A percentile compares a stretch with the other conserved stretches of the same genome.
Evolutionary conservation across 176 grass and related monocot genomes (phyloP).

Genomic region (Zoysia pacifica): DNA sequence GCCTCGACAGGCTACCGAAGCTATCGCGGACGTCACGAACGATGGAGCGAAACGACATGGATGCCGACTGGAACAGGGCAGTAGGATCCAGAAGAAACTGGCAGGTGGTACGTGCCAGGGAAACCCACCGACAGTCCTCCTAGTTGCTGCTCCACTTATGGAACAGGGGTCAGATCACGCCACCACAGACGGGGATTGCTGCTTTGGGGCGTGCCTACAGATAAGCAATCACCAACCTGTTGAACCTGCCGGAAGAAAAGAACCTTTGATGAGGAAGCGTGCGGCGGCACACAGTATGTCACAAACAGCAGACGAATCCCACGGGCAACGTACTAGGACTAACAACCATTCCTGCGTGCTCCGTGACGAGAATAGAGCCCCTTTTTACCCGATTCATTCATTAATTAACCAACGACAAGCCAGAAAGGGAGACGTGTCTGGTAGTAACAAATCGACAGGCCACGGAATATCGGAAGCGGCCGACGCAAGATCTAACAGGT

Average conservation of each 20-base stretch:
- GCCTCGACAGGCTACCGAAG: conserved; percentile 81
- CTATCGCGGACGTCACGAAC: conserved; percentile 82
- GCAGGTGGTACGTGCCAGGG: background rate
- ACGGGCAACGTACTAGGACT: background rate
- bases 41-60: conserved; percentile 94
- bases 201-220: conserved; percentile 3
- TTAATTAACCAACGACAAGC: background rate
- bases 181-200: background rate
- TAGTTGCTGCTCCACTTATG: conserved; percentile 23
- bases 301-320: background rate
- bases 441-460: background rate
- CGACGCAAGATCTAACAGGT: conserved; percentile 33
- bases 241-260: conserved; percentile 40
- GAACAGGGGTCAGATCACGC: conserved; percentile 36
- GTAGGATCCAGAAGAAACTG: conserved; percentile 6
- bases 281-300: conserved; percentile 3
- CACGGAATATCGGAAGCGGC: background rate
- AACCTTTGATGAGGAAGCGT: conserved; percentile 41
- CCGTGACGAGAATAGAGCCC: background rate
- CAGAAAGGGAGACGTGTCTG: background rate
- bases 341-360: background rate
- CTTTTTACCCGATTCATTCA: background rate
- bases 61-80: background rate
- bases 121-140: conserved; percentile 19
- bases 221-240: conserved; percentile 3